A percentile compares a stretch with the other conserved stretches of the same genome.
Conservation (phyloP, 768 basidiomycete genomes). For the Royoungia palumana region DNA sequence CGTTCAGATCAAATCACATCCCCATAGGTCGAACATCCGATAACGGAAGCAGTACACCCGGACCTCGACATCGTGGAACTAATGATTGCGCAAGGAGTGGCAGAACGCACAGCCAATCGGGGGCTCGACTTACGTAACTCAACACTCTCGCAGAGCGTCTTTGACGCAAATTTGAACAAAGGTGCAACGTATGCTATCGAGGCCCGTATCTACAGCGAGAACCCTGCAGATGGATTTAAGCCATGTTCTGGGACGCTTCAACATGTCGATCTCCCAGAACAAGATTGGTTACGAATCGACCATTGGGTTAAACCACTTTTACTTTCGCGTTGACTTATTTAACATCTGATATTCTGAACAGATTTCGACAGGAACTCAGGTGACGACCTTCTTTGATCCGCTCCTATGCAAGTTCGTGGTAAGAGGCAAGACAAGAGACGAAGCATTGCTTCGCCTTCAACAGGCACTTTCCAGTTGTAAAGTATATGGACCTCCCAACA, state of each 20-base stretch:
- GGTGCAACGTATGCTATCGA: slow-evolving; percentile 45
- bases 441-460: slow-evolving; percentile 43
- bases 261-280: slow-evolving; percentile 39
- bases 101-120: slow-evolving; percentile 25
- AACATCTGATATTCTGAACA: slow-evolving; percentile 12
- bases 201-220: slow-evolving; percentile 60
- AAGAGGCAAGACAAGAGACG: slow-evolving; percentile 41
- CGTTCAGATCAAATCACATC: too few relatives aligned
- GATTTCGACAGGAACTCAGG: slow-evolving; percentile 47
- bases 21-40: slow-evolving; percentile 59
- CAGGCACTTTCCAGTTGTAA: slow-evolving; percentile 37
- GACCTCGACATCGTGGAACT: slow-evolving; percentile 60
- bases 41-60: slow-evolving; percentile 55
- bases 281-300: slow-evolving; percentile 59
- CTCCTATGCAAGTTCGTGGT: slow-evolving; percentile 61
- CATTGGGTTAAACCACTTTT: slow-evolving; percentile 43
- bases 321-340: background rate
- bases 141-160: slow-evolving; percentile 39
- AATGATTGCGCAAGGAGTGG: slow-evolving; percentile 58
- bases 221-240: slow-evolving; percentile 52
- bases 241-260: slow-evolving; percentile 66
- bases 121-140: slow-evolving; percentile 15
- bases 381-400: slow-evolving; percentile 57
- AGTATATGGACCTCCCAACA: slow-evolving; percentile 60
- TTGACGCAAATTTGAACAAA: slow-evolving; percentile 24